A percentile compares a stretch with the other conserved stretches of the same genome.
Evolutionary conservation across 2,329 filamentous ascomycete species (phyloP).

Genomic region (Phoma sp.): DNA sequence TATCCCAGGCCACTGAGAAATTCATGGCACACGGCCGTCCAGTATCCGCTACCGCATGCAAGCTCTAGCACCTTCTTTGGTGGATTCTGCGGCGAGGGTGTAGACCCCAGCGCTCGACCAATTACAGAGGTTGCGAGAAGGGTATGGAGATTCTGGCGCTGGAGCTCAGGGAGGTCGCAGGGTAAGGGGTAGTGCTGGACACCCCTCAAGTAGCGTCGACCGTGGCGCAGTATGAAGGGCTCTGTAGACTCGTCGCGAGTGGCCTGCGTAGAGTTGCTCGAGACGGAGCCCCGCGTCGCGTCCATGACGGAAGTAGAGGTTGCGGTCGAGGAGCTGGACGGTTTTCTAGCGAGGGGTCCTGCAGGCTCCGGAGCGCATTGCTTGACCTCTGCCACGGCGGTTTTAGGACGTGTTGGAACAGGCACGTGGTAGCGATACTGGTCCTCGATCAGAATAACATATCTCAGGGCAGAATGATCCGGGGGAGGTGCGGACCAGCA

Average conservation of each 20-base stretch:
- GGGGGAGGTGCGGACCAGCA: constrained; percentile 38
- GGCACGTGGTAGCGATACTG: constrained; percentile 43
- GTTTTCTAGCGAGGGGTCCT: constrained; percentile 45
- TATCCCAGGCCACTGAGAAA: constrained; percentile 74
- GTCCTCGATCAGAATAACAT: constrained; percentile 12
- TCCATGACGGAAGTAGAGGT: constrained; percentile 41
- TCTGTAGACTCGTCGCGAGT: constrained; percentile 35
- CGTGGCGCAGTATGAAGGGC: constrained; percentile 73
- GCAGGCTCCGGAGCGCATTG: constrained; percentile 47
- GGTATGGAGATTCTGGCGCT: constrained; percentile 84
- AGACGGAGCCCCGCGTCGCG: constrained; percentile 46
- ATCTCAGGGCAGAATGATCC: constrained; percentile 5
- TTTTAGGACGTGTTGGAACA: constrained; percentile 33
- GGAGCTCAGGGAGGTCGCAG: constrained; percentile 83
- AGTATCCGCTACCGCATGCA: constrained; percentile 86
- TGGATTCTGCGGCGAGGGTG: constrained; percentile 67
- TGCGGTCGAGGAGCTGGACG: constrained; percentile 26
- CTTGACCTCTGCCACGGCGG: constrained; percentile 38
- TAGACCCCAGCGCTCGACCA: constrained; percentile 78
- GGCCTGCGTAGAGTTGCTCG: constrained; percentile 46
- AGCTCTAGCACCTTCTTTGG: constrained; percentile 79
- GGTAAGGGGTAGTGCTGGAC: constrained; percentile 79
- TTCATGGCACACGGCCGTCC: constrained; percentile 86
- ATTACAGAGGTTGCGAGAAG: constrained; percentile 82
- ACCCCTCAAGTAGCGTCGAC: constrained; percentile 82